Evolutionary conservation across 371 early-diverging fungal species (phyloP).

Genomic region (Amoeboaphelidium protococcarum): DNA sequence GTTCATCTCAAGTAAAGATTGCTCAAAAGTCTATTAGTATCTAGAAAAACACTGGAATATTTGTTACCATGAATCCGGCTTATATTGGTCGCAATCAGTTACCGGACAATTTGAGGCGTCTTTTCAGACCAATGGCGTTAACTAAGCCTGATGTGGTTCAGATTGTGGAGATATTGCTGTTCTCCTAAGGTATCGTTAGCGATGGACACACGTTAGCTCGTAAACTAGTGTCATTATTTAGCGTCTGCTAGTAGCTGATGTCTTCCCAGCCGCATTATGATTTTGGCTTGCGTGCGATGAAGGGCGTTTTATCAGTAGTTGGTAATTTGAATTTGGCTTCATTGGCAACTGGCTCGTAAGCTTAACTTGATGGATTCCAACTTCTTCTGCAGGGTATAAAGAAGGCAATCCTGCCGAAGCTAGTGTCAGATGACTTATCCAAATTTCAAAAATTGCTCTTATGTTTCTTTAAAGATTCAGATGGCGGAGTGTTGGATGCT

Average conservation of each 20-base stretch:
- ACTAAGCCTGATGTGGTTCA: conserved; percentile 87
- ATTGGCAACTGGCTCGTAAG: conserved; percentile 16
- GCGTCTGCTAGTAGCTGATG: conserved; percentile 72
- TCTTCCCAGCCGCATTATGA: conserved; percentile 92
- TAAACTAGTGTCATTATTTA: conserved; percentile 89
- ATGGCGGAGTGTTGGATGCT: too few relatives aligned
- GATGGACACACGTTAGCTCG: conserved; percentile 75
- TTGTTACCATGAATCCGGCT: conserved; percentile 99
- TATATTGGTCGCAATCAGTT: conserved; percentile 94
- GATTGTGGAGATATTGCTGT: conserved; percentile 96
- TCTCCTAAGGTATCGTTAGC: conserved; percentile 85
- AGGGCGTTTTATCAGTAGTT: conserved; percentile 87
- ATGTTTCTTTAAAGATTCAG: neutral
- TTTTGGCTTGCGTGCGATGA: conserved; percentile 95
- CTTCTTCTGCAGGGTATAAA: conserved; percentile 80
- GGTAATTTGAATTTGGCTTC: conserved; percentile 85
- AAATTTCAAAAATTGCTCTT: conserved; percentile 32
- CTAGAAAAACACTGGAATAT: conserved; percentile 41
- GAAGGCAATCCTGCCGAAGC: conserved; percentile 87
- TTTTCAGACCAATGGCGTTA: conserved; percentile 95
- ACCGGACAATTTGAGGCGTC: conserved; percentile 92
- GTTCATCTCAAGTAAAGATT: conserved; percentile 47
- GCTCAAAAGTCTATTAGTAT: neutral
- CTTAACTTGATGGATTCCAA: conserved; percentile 5
- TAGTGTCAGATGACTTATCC: conserved; percentile 78